Evolutionary conservation across 768 basidiomycete genomes (phyloP), one percentile per base, ranked within the genome.

Genomic region (Terana coerulea): DNA sequence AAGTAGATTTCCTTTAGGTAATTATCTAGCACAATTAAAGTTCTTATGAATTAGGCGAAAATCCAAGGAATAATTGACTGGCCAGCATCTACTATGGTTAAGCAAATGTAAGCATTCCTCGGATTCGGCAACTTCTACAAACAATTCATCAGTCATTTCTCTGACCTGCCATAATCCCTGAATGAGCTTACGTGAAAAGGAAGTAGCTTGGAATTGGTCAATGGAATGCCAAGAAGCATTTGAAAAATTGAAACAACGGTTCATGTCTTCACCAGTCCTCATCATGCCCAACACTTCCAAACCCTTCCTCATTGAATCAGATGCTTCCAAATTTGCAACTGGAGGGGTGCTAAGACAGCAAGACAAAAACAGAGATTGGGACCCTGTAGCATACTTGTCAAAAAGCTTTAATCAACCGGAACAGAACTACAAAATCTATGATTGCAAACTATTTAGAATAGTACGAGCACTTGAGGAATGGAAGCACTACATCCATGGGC

Each of bases 361-460:
- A 3, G 55, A 36, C n/a, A 30, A 35, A 1, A 47, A 60, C 19
- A 53, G 51, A 1, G 4, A 42, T 1, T 57, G 50, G 41, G 43
- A 57, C 21, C 51, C 57, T 0, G 31, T 53, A 14, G 58, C 53
- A 3, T 63, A 36, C 19, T 40, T 50, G 1, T 59, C 56, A 1
- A 40, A 54, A 49, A 21, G 29, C 5, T 31, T 56, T 5, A 47
- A 47, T 12, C 39, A 36, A 0, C 58, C 69, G 0, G 67, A 73
- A 47, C 45, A 53, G 1, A 73, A 72, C 47, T 62, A 63, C 25
- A 24, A 59, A 21, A 57, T 59, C 42, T 71, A 71, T 52, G 58
- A 75, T 47, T 68, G 67, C 45, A 73, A 75, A 55, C 47, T 74
- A 1, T 58, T 72, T 0, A 69, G 69, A 0, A 64, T 74, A 14